phyloP scores from a whole-genome alignment of 2,329 filamentous ascomycete species.

The Tolypocladium tropicale region DNA sequence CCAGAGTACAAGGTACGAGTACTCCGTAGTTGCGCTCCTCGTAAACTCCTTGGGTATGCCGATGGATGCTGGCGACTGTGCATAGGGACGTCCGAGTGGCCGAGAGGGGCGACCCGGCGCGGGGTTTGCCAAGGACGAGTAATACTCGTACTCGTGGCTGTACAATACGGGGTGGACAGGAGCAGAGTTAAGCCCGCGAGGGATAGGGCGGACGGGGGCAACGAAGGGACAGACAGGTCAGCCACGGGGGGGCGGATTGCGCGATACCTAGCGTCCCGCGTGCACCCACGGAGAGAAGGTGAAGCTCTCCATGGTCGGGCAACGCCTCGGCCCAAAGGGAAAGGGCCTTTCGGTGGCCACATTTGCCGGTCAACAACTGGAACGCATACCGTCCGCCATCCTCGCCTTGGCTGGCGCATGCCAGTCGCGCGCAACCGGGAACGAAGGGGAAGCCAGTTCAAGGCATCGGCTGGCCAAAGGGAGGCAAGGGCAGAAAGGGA shows the following conservation, averaged over 20 bases:
- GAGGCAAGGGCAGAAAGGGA: not conserved
- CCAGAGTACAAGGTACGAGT: too few relatives aligned
- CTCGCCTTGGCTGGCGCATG: not conserved
- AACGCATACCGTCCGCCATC: not conserved
- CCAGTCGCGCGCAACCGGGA: not conserved
- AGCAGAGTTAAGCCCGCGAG: too few relatives aligned
- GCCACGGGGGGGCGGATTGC: not conserved
- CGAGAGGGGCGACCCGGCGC: not conserved
- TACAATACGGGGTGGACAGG: too few relatives aligned
- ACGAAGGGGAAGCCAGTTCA: not conserved
- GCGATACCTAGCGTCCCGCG: not conserved
- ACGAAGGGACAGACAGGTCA: not conserved
- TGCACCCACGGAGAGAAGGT: too few relatives aligned
- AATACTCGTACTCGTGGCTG: too few relatives aligned
- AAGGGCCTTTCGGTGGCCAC: too few relatives aligned
- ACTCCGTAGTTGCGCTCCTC: too few relatives aligned
- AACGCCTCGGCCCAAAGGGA: too few relatives aligned
- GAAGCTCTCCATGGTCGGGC: too few relatives aligned
- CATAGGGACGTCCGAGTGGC: not conserved
- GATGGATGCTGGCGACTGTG: not conserved
- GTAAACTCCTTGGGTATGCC: not conserved
- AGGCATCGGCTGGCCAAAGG: not conserved
- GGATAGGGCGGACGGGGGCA: not conserved
- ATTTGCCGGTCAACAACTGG: not conserved
- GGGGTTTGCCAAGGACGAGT: not conserved